Conservation (phyloP, 768 basidiomycete genomes). For the Pholiota molesta region DNA sequence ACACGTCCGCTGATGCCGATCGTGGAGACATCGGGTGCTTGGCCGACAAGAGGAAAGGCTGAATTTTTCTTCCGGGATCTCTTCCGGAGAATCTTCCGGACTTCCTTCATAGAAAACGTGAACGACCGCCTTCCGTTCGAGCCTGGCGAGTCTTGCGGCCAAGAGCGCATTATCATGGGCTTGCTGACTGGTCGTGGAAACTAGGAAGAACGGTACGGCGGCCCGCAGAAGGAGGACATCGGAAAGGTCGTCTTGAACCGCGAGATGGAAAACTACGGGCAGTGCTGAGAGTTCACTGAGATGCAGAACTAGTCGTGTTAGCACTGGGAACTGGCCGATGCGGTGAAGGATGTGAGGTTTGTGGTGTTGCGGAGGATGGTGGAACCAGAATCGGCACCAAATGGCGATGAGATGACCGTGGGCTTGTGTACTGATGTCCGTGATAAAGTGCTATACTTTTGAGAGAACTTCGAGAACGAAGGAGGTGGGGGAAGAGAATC, state of each 20-base stretch:
- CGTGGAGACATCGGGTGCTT: conserved; percentile 41
- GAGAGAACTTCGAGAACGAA: conserved; percentile 43
- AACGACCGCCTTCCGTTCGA: conserved; percentile 75
- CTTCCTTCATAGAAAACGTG: conserved; percentile 72
- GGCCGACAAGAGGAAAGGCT: conserved; percentile 59
- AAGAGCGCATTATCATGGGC: conserved; percentile 91
- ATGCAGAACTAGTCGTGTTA: conserved; percentile 66
- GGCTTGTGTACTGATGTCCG: conserved; percentile 41
- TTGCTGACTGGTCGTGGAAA: conserved; percentile 77
- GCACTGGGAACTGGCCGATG: conserved; percentile 51
- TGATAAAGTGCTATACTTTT: conserved; percentile 39
- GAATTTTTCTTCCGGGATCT: conserved; percentile 62
- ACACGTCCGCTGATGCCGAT: conserved; percentile 33
- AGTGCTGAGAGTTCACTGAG: conserved; percentile 66
- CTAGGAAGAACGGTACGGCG: conserved; percentile 79
- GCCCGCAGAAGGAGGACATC: conserved; percentile 77
- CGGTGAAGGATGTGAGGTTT: conserved; percentile 63
- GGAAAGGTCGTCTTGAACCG: conserved; percentile 66
- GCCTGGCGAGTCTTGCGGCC: conserved; percentile 76
- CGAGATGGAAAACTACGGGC: conserved; percentile 75
- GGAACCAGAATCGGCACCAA: conserved; percentile 67
- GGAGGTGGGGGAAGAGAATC: conserved; percentile 53
- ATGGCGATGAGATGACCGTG: conserved; percentile 52
- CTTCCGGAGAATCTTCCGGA: conserved; percentile 42
- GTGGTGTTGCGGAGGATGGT: conserved; percentile 53